Evolutionary conservation across 2,329 filamentous ascomycete species (phyloP).

Genomic region (Malbranchea cinnamomea): DNA sequence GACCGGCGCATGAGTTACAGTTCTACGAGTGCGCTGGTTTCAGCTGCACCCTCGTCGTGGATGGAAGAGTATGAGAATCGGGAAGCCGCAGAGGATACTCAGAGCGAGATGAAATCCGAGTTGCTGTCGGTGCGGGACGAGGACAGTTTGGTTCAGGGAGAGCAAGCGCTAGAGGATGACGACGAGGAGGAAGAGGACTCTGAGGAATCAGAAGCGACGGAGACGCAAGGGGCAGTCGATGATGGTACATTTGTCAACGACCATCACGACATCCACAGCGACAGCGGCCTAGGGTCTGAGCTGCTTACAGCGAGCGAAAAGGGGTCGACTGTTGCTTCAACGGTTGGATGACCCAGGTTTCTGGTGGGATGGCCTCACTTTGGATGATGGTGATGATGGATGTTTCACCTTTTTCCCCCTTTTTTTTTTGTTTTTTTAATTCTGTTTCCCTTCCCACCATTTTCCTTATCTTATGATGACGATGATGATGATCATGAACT

Average conservation of each 20-base stretch:
- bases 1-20: conserved; percentile 27
- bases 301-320: conserved; percentile 11
- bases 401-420: conserved; percentile 10
- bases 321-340: conserved; percentile 3
- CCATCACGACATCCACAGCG: conserved; percentile 9
- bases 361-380: conserved; percentile 8
- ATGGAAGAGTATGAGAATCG: conserved; percentile 12
- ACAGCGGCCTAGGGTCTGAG: conserved; percentile 19
- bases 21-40: conserved; percentile 21
- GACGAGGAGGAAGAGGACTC: conserved; percentile 4
- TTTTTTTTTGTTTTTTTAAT: conserved; percentile 6
- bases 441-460: too few relatives aligned
- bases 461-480: conserved; percentile 11
- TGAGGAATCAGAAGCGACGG: conserved; percentile 1
- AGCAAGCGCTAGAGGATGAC: background rate
- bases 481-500: conserved; percentile 8
- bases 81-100: conserved; percentile 4
- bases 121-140: too few relatives aligned
- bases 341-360: too few relatives aligned
- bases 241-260: background rate
- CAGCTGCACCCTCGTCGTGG: conserved; percentile 15
- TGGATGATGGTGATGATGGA: conserved; percentile 14
- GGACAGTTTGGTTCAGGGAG: too few relatives aligned
- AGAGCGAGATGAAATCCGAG: background rate
- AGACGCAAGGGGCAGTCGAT: background rate